A percentile compares a stretch with the other conserved stretches of the same genome.
These are phyloP conservation scores for Botryosphaeria dothidea DNA, from an alignment of 2,329 filamentous ascomycete species.

Conservation along the genomic window DNA sequence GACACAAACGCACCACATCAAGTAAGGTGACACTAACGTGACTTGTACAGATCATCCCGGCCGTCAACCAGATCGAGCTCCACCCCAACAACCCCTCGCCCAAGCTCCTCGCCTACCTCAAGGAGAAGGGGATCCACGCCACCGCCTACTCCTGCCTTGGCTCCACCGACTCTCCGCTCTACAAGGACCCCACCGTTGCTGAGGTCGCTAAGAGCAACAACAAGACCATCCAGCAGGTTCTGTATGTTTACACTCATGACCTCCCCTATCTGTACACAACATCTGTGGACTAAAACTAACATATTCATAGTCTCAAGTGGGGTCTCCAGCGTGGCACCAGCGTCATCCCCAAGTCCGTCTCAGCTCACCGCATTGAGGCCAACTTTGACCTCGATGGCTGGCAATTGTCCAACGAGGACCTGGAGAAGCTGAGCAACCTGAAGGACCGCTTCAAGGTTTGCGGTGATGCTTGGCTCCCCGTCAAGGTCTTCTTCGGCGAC, in stretches of 20 bases:
- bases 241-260: conserved; percentile 40
- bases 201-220: conserved; percentile 62
- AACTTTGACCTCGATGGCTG: conserved; percentile 77
- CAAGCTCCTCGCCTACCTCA: conserved; percentile 73
- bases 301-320: conserved; percentile 61
- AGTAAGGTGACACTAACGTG: neutral
- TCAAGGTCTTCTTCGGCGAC: conserved; percentile 81
- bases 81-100: conserved; percentile 79
- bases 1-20: too few species aligned
- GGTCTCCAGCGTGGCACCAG: conserved; percentile 78
- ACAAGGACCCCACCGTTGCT: conserved; percentile 65
- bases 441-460: conserved; percentile 74
- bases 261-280: neutral
- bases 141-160: conserved; percentile 76
- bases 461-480: conserved; percentile 70
- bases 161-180: conserved; percentile 68
- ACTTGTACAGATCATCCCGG: conserved; percentile 49
- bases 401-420: conserved; percentile 71
- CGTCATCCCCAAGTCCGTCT: conserved; percentile 85
- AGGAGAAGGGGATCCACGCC: conserved; percentile 71
- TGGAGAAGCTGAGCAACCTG: conserved; percentile 66
- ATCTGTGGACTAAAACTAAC: neutral
- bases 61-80: conserved; percentile 80
- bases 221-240: conserved; percentile 72
- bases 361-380: conserved; percentile 68